Evolutionary conservation across 441 rosid genomes (phyloP).

Genomic region (Breynia disticha): DNA sequence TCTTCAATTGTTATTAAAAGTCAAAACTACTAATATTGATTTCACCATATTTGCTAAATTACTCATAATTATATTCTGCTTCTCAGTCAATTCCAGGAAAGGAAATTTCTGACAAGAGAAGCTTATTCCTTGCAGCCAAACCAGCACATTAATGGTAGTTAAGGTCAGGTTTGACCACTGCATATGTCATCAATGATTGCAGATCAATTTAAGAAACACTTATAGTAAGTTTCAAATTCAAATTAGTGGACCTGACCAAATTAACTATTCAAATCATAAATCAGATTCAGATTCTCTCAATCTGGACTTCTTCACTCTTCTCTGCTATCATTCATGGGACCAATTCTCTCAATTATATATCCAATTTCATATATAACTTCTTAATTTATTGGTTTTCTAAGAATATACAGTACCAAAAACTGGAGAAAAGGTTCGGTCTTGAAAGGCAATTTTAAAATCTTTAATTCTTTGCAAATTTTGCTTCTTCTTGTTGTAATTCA

Average conservation of each 20-base stretch:
- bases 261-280: background rate
- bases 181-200: constrained; percentile 6
- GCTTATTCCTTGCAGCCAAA: no score
- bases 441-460: no score
- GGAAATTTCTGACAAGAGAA: no score
- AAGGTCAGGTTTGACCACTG: background rate
- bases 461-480: no score
- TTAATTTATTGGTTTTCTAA: background rate
- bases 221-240: constrained; percentile 15
- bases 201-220: constrained; percentile 1
- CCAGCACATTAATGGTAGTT: background rate
- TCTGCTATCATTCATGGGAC: constrained; percentile 8
- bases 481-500: no score
- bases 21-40: no score
- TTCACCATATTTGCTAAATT: no score
- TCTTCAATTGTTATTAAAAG: no score
- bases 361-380: background rate
- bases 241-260: constrained; percentile 1
- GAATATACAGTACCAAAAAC: background rate
- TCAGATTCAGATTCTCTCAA: background rate
- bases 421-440: no score
- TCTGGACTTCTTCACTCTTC: background rate
- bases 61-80: no score
- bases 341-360: background rate
- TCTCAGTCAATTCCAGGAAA: no score